Evolutionary conservation across 2,329 filamentous ascomycete species (phyloP), one percentile per base, ranked within the genome.

Genomic region (Fusarium sp.): DNA sequence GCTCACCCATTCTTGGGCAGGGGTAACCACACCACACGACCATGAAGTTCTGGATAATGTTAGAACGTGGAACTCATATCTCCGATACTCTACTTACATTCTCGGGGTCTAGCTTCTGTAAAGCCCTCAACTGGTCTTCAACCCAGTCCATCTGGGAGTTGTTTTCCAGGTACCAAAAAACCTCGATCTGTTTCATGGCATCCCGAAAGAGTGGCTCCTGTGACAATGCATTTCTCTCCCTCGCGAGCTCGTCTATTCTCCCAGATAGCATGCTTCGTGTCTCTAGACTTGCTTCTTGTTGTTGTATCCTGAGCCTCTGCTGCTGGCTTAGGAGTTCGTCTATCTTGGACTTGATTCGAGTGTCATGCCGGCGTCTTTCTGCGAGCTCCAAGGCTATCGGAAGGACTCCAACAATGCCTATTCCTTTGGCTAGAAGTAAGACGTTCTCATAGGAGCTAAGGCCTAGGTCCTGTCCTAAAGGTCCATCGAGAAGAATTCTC

Each of bases 121-220:
- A 22, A 22, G 27, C 38, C 22, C n/a, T 50, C 4, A 68, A 35
- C 25, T 68, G n/a, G 6, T 52, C 33, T 2, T 25, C 33, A 16
- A 68, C 60, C 60, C 35, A 64, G 5, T 67, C 59, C 29, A 47
- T 47, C 31, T 70, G 54, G 31, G 63, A 67, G 33, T 63, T 60
- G n/a, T 57, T 35, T 38, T 70, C 68, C 3, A 70, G 14, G 6
- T 60, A 70, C 64, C 59, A 70, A 38, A 60, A 67, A 18, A 70
- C 27, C 4, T 52, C 59, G 11, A 70, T 31, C 27, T 59, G 38
- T 36, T 58, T 67, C 4, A 35, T 67, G 13, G 35, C 20, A 31
- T 67, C 64, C 11, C 63, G 59, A 20, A 66, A 70, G 25, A 63
- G 59, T 7, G 59, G 50, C 11, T 66, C 33, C 25, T 29, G 22